These are phyloP conservation scores for Ophiostoma quercus DNA, from an alignment of 2,329 filamentous ascomycete genomes.

Conservation along the genomic window DNA sequence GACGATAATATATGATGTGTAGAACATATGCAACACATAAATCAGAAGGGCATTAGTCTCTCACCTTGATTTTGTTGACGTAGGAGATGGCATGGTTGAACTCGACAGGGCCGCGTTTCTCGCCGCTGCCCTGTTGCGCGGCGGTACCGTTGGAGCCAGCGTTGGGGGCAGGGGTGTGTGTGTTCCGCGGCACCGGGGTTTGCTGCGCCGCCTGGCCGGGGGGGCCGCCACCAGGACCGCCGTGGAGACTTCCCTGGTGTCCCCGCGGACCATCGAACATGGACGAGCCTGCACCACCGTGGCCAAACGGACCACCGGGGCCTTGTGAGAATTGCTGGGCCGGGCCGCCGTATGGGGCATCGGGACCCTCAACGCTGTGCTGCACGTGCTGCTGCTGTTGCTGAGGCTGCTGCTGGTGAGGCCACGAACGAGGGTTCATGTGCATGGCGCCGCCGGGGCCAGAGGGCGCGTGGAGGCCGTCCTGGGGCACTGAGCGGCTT, in stretches of 20 bases:
- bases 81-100: conserved; percentile 99
- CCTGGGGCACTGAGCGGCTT: conserved; percentile 45
- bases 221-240: conserved; percentile 11
- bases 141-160: conserved; percentile 56
- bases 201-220: conserved; percentile 30
- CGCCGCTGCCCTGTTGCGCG: conserved; percentile 57
- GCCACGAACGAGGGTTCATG: conserved; percentile 38
- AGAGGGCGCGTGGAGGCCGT: conserved; percentile 38
- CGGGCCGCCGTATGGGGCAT: conserved; percentile 56
- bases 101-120: conserved; percentile 90
- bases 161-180: conserved; percentile 51
- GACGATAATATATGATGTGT: conserved; percentile 9
- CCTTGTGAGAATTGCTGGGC: conserved; percentile 43
- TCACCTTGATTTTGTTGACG: conserved; percentile 98
- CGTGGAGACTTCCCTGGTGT: conserved; percentile 17
- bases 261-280: conserved; percentile 24
- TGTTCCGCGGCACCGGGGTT: conserved; percentile 47
- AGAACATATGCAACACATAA: not conserved
- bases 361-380: conserved; percentile 58
- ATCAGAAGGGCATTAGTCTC: conserved; percentile 28
- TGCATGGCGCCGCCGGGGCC: conserved; percentile 34
- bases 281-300: conserved; percentile 14
- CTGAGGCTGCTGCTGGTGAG: conserved; percentile 38
- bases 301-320: conserved; percentile 32
- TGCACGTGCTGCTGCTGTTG: conserved; percentile 45